Base-by-base conservation (phyloP, 345 rosid species). In the Brassica nigra region DNA sequence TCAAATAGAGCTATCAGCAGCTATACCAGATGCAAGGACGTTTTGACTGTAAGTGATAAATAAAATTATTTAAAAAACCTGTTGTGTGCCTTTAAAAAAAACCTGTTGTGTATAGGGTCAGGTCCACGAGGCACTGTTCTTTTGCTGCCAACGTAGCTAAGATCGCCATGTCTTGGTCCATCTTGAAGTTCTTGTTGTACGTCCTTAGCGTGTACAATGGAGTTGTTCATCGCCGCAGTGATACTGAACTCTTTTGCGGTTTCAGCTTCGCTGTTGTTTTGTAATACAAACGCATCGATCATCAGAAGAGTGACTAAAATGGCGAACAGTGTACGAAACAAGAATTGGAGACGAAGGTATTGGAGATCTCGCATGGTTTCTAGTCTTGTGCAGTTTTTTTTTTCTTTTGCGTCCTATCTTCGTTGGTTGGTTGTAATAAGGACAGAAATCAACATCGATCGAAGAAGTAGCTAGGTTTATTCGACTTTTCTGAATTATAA, bases 91-190 rank as follows among this genome's bases (percentile, higher is more conserved):
- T 23, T 23, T 23, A 23, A 7, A 31, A 58, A 4, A 65, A 74
- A 92, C 99, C 99, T 92, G 89, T 95, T 95, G 59, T 95, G 99
- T 77, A 92, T 92, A 80, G 99, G 99, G 85, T 95, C 99, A 2
- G 97, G 92, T 55, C 97, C 99, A 68, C 90, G 89, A 16, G 99
- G 99, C 39, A 95, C 97, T 86, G 84, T 83, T 85, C 99, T 84
- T 75, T 88, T 90, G 91, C 88, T 87, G 82, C 82, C 81, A 87
- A 87, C 78, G 82, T 76, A 88, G 83, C 87, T 86, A 78, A 86
- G 79, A 76, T 89, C 88, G 0, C 8, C 75, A 8, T 62, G 39
- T 54, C n/a, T 63, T 69, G 83, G 42, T 61, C 59, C 70, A 80
- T 80, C 76, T 68, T 49, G 52, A 62, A 36, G 75, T 49, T 75